Conservation (phyloP, 169 alveolate species). For the Eimeria mitis region DNA sequence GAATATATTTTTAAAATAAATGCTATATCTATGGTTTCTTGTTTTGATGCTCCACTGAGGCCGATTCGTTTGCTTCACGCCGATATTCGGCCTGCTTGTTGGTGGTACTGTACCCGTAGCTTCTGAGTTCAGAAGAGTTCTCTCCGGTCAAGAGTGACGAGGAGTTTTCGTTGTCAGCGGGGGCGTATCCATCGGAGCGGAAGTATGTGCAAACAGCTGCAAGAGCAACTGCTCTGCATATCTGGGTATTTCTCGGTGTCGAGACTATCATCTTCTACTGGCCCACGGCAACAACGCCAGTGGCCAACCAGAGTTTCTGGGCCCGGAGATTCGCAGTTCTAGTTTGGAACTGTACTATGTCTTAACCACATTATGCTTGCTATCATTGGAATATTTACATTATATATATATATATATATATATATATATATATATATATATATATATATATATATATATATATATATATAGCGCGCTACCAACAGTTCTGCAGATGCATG, state of each 20-base stretch:
- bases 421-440: no score
- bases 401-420: no score
- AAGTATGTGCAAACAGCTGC: neutral
- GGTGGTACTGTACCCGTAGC: no score
- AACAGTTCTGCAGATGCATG: neutral
- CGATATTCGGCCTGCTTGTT: no score
- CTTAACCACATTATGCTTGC: no score
- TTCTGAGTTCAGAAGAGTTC: no score
- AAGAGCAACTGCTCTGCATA: neutral
- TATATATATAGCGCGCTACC: no score
- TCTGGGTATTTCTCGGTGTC: neutral
- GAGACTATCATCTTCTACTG: neutral
- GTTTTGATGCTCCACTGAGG: neutral
- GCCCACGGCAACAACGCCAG: neutral
- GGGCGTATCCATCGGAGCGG: neutral
- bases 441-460: no score
- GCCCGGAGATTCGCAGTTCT: neutral
- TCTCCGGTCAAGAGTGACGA: no score
- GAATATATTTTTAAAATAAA: no score
- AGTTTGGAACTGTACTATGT: neutral
- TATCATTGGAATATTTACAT: no score
- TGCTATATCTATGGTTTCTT: no score
- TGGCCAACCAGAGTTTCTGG: neutral
- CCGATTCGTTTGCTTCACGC: neutral
- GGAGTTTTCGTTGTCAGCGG: neutral